phyloP scores from a whole-genome alignment of 305 asterid genomes.

The Rubia peregrina region DNA sequence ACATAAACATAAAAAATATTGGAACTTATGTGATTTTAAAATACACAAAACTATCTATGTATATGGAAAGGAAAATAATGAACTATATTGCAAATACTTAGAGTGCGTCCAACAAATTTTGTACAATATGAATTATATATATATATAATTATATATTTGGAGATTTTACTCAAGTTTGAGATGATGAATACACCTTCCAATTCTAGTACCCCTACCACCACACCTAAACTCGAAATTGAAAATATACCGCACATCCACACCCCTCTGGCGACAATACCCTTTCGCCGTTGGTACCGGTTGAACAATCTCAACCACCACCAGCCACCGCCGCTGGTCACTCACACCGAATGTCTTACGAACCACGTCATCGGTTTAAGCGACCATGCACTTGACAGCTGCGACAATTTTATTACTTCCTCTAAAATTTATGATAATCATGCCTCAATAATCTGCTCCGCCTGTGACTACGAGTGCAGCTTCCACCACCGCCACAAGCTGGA shows the following conservation, averaged over 20 bases:
- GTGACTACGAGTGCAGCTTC: conserved; percentile 74
- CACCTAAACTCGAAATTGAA: no score
- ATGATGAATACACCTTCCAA: not conserved
- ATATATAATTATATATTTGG: no score
- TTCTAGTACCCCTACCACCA: no score
- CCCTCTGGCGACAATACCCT: conserved; percentile 20
- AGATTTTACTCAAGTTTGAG: no score
- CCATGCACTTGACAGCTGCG: conserved; percentile 84
- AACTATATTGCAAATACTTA: no score
- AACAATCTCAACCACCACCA: conserved; percentile 22
- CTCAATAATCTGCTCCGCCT: conserved; percentile 52
- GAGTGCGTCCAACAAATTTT: no score
- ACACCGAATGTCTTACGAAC: conserved; percentile 67
- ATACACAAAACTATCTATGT: no score
- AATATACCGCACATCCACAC: conserved; percentile 6
- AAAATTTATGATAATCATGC: conserved; percentile 18
- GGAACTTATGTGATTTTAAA: no score
- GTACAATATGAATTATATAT: no score
- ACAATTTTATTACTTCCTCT: conserved; percentile 60
- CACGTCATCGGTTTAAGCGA: conserved; percentile 61
- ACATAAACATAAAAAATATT: no score
- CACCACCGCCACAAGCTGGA: conserved; percentile 58
- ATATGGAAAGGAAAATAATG: no score
- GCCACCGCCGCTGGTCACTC: conserved; percentile 23
- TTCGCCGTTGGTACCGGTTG: conserved; percentile 6